A percentile compares a stretch with the other conserved stretches of the same genome.
Evolutionary conservation across 176 grass and related monocot genomes (phyloP).

Genomic region (Carex myosuroides): DNA sequence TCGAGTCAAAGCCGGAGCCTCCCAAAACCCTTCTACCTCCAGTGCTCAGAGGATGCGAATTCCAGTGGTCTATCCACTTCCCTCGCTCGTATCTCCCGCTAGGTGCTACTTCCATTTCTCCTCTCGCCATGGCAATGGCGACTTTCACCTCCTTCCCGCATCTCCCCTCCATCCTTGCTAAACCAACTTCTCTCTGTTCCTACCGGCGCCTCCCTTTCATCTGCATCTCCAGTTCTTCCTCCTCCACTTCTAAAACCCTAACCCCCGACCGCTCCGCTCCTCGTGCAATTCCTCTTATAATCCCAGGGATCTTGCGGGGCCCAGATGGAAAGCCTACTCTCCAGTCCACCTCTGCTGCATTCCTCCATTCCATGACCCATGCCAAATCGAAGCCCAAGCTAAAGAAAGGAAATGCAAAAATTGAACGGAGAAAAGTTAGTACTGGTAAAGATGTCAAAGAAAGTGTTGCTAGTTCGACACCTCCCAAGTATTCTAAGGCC

Average conservation of each 20-base stretch:
- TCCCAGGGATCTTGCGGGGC: constrained; percentile 60
- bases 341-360: constrained; percentile 38
- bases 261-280: neutral
- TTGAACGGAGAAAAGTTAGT: neutral
- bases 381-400: constrained; percentile 34
- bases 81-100: neutral
- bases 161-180: constrained; percentile 5
- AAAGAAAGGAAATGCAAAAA: constrained; percentile 32
- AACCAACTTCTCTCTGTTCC: constrained; percentile 8
- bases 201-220: constrained; percentile 27
- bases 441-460: neutral
- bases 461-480: constrained; percentile 17
- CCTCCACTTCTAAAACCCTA: constrained; percentile 28
- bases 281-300: constrained; percentile 24
- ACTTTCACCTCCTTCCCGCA: neutral
- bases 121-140: constrained; percentile 1
- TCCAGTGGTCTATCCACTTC: neutral
- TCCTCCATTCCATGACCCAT: constrained; percentile 53
- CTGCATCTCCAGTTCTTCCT: constrained; percentile 37
- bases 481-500: constrained; percentile 87
- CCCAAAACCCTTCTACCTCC: neutral
- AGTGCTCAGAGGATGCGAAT: too few species aligned
- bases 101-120: neutral
- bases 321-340: constrained; percentile 46
- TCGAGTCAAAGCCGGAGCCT: neutral